phyloP scores from a whole-genome alignment of 164 flowering plant species.

The Magnolia sinica region DNA sequence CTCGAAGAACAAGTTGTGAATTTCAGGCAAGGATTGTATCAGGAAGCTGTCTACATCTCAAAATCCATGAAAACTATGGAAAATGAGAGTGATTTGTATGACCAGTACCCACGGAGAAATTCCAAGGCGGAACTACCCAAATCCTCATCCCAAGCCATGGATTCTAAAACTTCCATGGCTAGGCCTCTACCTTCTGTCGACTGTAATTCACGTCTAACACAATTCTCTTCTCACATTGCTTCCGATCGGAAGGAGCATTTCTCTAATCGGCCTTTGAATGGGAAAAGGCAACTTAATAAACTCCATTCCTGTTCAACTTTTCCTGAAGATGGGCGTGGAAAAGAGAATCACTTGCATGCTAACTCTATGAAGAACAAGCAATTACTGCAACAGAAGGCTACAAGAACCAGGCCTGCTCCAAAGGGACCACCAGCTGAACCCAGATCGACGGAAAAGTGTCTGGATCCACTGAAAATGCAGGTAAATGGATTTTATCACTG shows the following conservation, averaged over 20 bases:
- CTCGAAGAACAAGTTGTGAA: conserved; percentile 87
- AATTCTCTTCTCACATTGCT: conserved; percentile 6
- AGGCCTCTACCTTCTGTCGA: conserved; percentile 20
- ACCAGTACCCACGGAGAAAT: conserved; percentile 14
- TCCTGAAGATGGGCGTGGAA: conserved; percentile 46
- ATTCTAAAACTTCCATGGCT: conserved; percentile 16
- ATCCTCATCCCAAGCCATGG: conserved; percentile 18
- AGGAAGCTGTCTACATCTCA: conserved; percentile 71
- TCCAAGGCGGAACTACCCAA: conserved; percentile 31
- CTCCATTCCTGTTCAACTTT: conserved; percentile 11
- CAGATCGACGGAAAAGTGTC: conserved; percentile 32
- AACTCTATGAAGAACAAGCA: conserved; percentile 34
- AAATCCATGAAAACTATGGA: conserved; percentile 45
- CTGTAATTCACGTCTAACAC: conserved; percentile 23
- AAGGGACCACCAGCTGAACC: conserved; percentile 31
- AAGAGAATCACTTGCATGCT: conserved; percentile 44
- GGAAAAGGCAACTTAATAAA: conserved; percentile 15
- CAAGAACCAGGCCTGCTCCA: conserved; percentile 27
- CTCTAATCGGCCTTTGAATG: conserved; percentile 7
- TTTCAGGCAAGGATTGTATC: conserved; percentile 75
- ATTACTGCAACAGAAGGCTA: conserved; percentile 18
- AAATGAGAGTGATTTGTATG: conserved; percentile 25
- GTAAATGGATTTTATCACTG: too few species aligned
- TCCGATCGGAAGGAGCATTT: conserved; percentile 11
- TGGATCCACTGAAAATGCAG: neutral